A percentile compares a stretch with the other conserved stretches of the same genome.
Conservation (phyloP, 768 basidiomycete species). For the Gloeophyllum trabeum region DNA sequence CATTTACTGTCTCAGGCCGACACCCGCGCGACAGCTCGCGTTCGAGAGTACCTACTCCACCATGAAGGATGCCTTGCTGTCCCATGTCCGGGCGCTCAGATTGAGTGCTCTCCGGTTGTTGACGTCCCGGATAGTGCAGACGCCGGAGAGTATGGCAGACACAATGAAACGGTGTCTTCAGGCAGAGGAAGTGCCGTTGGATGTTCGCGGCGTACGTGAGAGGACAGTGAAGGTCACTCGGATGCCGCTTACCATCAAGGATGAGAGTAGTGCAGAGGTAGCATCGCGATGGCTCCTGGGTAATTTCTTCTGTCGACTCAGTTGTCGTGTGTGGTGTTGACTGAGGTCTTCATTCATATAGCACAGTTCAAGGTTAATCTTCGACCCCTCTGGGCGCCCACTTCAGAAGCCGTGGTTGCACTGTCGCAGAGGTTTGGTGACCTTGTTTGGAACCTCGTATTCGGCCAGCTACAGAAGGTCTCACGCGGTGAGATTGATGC, state of each 20-base stretch:
- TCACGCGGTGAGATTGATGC: constrained; percentile 6
- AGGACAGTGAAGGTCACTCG: constrained; percentile 69
- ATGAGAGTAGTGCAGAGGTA: constrained; percentile 48
- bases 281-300: constrained; percentile 67
- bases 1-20: no score
- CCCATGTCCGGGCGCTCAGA: constrained; percentile 61
- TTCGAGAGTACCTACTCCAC: no score
- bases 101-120: constrained; percentile 55
- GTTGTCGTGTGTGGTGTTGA: not conserved
- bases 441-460: constrained; percentile 60
- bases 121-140: constrained; percentile 34
- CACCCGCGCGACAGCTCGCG: no score
- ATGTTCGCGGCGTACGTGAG: constrained; percentile 75
- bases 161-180: constrained; percentile 58
- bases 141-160: constrained; percentile 32
- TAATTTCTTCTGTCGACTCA: constrained; percentile 18
- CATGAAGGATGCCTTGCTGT: constrained; percentile 62
- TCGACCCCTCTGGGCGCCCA: constrained; percentile 81
- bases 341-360: constrained; percentile 16
- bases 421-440: constrained; percentile 50
- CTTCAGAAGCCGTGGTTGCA: constrained; percentile 51
- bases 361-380: constrained; percentile 92
- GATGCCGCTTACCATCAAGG: constrained; percentile 25
- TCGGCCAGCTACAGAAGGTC: constrained; percentile 41
- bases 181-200: constrained; percentile 72